Conservation (phyloP, 257 asterid species). For the Pogostemon cablin region DNA sequence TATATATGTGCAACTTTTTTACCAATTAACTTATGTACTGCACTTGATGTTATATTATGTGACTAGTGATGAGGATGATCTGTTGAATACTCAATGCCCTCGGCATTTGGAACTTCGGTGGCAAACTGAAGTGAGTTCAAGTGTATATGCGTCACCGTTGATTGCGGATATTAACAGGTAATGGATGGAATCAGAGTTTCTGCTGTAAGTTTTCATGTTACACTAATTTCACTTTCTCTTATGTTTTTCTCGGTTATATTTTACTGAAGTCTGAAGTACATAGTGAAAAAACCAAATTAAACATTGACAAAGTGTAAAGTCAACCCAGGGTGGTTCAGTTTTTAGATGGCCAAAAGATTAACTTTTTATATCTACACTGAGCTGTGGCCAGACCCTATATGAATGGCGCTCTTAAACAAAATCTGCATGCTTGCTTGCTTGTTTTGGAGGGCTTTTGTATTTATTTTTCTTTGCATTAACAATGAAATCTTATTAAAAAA, state of each 20-base stretch:
- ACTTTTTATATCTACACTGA: slow-evolving; percentile 12
- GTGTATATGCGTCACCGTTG: slow-evolving; percentile 91
- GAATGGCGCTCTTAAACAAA: background rate
- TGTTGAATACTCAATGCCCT: slow-evolving; percentile 94
- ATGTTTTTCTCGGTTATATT: background rate
- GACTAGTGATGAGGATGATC: slow-evolving; percentile 81
- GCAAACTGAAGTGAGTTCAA: slow-evolving; percentile 99
- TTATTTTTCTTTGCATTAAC: slow-evolving; percentile 17
- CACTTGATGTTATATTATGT: slow-evolving; percentile 28
- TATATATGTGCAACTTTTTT: background rate
- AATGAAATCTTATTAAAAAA: slow-evolving; percentile 17
- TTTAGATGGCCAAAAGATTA: slow-evolving; percentile 17
- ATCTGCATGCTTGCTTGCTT: slow-evolving; percentile 1
- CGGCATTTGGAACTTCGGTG: slow-evolving; percentile 95
- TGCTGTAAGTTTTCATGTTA: slow-evolving; percentile 17
- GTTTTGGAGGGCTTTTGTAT: background rate
- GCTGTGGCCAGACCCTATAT: background rate
- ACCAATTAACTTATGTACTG: slow-evolving; percentile 11
- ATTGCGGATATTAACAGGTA: slow-evolving; percentile 98
- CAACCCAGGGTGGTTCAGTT: slow-evolving; percentile 8
- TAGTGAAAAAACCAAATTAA: background rate
- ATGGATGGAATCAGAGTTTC: background rate
- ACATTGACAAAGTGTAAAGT: background rate
- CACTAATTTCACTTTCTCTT: background rate
- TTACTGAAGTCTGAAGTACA: background rate